phyloP scores from a whole-genome alignment of 148 eudicot genomes.

The Silene latifolia region DNA sequence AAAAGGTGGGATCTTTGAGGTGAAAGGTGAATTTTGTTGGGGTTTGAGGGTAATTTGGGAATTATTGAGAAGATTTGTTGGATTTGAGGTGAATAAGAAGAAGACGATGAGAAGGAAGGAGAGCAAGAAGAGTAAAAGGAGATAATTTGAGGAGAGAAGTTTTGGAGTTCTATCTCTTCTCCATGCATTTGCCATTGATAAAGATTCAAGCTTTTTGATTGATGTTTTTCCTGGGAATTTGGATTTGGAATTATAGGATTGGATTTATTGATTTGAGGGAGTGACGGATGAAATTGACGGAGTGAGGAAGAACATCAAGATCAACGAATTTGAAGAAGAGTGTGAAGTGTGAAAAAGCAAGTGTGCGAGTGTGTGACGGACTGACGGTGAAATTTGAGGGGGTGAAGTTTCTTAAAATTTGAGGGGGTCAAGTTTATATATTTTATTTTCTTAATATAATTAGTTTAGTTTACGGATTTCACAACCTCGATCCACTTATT shows the following conservation, averaged over 20 bases:
- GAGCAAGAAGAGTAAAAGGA: slow-evolving; percentile 48
- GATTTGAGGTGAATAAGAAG: slow-evolving; percentile 42
- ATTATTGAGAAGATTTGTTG: slow-evolving; percentile 29
- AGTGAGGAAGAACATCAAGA: background rate
- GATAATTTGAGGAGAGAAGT: slow-evolving; percentile 39
- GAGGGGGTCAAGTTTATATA: no score
- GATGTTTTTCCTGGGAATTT: background rate
- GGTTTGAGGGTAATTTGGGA: slow-evolving; percentile 20
- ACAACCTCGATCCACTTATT: no score
- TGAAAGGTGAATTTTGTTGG: slow-evolving; percentile 8
- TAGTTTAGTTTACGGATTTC: no score
- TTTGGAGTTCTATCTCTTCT: slow-evolving; percentile 58
- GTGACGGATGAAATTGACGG: background rate
- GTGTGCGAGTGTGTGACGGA: no score
- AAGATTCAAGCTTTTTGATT: background rate
- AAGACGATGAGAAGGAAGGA: slow-evolving; percentile 47
- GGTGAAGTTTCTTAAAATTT: no score
- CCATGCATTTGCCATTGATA: slow-evolving; percentile 83
- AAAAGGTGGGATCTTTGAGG: slow-evolving; percentile 51
- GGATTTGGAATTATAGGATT: background rate
- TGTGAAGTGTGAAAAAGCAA: no score
- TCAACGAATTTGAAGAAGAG: background rate
- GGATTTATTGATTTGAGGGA: background rate
- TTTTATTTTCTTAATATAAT: no score
- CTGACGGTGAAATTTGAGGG: no score